Evolutionary conservation across 2,329 filamentous ascomycete species (phyloP).

Genomic region (Penicillium rolfsii): DNA sequence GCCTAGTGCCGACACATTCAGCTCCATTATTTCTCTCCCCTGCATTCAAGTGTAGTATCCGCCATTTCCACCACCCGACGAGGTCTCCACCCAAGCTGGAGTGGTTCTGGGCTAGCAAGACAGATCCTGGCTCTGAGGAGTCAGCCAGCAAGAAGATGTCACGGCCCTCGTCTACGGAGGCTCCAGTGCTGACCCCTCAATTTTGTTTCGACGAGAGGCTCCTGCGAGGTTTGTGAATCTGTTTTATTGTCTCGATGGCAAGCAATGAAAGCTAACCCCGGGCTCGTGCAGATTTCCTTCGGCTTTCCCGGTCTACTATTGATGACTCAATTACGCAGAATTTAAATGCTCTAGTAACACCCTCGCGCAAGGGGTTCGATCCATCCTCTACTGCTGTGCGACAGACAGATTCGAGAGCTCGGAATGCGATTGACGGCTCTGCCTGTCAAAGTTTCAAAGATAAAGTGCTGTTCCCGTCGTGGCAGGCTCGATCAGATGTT

Average conservation of each 20-base stretch:
- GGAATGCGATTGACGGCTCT: conserved; percentile 60
- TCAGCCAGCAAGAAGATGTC: conserved; percentile 42
- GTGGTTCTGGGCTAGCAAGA: conserved; percentile 44
- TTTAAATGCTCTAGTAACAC: conserved; percentile 84
- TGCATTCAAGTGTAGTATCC: not conserved
- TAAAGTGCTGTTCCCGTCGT: conserved; percentile 80
- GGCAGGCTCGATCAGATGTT: conserved; percentile 81
- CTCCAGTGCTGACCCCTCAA: conserved; percentile 67
- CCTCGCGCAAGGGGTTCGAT: conserved; percentile 72
- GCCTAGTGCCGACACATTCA: not conserved
- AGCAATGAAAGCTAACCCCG: conserved; percentile 61
- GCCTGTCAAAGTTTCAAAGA: conserved; percentile 75
- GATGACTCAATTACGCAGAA: conserved; percentile 95
- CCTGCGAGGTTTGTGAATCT: conserved; percentile 62
- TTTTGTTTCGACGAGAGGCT: conserved; percentile 76
- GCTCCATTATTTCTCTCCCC: not conserved
- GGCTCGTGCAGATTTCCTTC: conserved; percentile 74
- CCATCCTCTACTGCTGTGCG: conserved; percentile 73
- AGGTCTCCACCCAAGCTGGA: conserved; percentile 40
- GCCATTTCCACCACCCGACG: not conserved
- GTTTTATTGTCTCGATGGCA: not conserved
- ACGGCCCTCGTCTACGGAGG: conserved; percentile 41
- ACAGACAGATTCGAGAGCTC: conserved; percentile 53
- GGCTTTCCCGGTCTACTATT: conserved; percentile 78
- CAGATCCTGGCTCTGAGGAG: conserved; percentile 30